These are phyloP conservation scores for Yamadazyma spencermartinsiae DNA, from an alignment of 1,139 yeast species.

Conservation along the genomic window DNA sequence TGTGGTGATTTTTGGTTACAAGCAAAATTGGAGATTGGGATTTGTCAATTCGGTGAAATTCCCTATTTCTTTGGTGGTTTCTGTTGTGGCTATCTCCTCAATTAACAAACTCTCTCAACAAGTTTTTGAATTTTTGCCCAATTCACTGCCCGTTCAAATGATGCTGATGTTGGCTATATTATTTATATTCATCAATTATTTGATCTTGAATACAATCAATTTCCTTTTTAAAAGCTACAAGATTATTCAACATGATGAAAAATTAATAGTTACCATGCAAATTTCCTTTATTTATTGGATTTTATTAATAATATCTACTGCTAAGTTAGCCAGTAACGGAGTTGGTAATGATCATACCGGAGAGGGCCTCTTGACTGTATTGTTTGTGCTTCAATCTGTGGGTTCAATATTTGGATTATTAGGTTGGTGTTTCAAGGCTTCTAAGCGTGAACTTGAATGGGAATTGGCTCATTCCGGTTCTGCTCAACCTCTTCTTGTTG, in stretches of 20 bases:
- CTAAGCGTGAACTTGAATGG: slow-evolving; percentile 19
- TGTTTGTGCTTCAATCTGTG: slow-evolving; percentile 51
- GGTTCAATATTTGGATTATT: slow-evolving; percentile 58
- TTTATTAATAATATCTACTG: slow-evolving; percentile 41
- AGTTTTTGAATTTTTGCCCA: slow-evolving; percentile 50
- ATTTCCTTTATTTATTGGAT: slow-evolving; percentile 59
- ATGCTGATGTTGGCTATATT: slow-evolving; percentile 44
- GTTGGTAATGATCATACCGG: slow-evolving; percentile 58
- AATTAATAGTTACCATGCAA: slow-evolving; percentile 64
- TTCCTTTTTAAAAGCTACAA: slow-evolving; percentile 43
- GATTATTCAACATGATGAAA: slow-evolving; percentile 68
- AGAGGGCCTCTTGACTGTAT: slow-evolving; percentile 51
- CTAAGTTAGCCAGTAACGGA: slow-evolving; percentile 45
- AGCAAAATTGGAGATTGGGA: slow-evolving; percentile 52
- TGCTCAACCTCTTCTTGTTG: slow-evolving; percentile 33
- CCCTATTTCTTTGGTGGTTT: slow-evolving; percentile 52
- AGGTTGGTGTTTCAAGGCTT: slow-evolving; percentile 41
- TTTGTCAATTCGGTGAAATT: slow-evolving; percentile 46
- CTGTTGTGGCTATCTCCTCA: slow-evolving; percentile 38
- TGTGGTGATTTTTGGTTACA: slow-evolving; percentile 42
- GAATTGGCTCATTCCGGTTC: slow-evolving; percentile 16
- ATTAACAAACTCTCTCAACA: slow-evolving; percentile 22
- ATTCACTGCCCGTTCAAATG: slow-evolving; percentile 47
- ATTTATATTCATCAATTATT: slow-evolving; percentile 56
- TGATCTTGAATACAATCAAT: slow-evolving; percentile 50